Conservation (phyloP, 306 rosid species). For the Mimosa pudica region DNA sequence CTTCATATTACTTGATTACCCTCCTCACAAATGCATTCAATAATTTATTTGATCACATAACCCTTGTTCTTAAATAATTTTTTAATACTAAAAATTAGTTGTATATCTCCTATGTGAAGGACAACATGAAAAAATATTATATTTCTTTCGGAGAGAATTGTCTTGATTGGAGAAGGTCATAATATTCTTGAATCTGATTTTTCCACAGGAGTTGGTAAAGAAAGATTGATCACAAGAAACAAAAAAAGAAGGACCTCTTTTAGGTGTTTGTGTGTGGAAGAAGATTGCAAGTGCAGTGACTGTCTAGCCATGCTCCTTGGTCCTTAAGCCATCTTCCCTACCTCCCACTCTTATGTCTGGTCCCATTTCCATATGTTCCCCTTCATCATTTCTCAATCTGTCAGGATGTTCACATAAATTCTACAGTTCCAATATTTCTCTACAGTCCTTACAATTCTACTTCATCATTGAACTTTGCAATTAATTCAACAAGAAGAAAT, state of each 20-base stretch:
- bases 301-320: conserved; percentile 72
- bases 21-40: too few relatives aligned
- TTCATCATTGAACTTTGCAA: neutral
- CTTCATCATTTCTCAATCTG: neutral
- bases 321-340: conserved; percentile 48
- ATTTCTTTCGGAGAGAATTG: neutral
- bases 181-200: neutral
- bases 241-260: neutral
- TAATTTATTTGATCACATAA: too few relatives aligned
- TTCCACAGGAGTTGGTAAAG: neutral
- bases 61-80: too few relatives aligned
- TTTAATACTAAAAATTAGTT: too few relatives aligned
- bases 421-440: conserved; percentile 11
- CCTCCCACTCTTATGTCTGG: conserved; percentile 46
- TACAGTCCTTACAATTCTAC: neutral
- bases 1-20: too few relatives aligned
- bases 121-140: too few relatives aligned
- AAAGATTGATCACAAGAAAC: neutral
- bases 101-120: too few relatives aligned
- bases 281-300: conserved; percentile 47
- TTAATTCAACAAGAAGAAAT: conserved; percentile 4
- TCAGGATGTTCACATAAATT: conserved; percentile 15
- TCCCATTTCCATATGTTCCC: conserved; percentile 43
- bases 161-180: neutral
- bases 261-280: conserved; percentile 42